Percentiles rank a stretch among this genome's conserved stretches.
These are phyloP conservation scores for Pugionium cornutum DNA, from an alignment of 345 rosid species.

Conservation along the genomic window DNA sequence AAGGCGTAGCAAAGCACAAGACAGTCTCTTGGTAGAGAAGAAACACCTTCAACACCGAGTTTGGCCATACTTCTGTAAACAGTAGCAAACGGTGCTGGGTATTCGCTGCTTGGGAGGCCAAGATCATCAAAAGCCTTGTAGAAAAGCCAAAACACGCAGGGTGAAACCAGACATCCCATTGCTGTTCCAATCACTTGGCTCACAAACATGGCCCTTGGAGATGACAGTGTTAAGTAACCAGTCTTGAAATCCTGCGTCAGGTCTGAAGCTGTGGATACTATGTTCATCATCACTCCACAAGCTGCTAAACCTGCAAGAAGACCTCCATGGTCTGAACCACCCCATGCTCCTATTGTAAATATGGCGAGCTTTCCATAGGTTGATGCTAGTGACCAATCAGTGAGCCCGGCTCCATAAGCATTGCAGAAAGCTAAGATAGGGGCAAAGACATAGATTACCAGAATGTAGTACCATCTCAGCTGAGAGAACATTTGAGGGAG, in stretches of 20 bases:
- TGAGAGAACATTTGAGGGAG: conserved; percentile 75
- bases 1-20: conserved; percentile 53
- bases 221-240: conserved; percentile 70
- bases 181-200: conserved; percentile 51
- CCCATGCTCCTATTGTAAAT: conserved; percentile 49
- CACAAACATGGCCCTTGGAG: conserved; percentile 73
- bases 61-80: conserved; percentile 78
- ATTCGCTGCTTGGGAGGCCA: conserved; percentile 64
- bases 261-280: too few species aligned
- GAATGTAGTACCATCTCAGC: conserved; percentile 71
- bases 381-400: conserved; percentile 89
- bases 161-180: conserved; percentile 64
- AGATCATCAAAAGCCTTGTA: conserved; percentile 66
- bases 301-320: conserved; percentile 77
- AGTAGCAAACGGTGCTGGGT: conserved; percentile 75
- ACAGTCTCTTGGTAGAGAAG: conserved; percentile 74
- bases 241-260: too few species aligned
- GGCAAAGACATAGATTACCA: conserved; percentile 66
- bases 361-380: too few species aligned
- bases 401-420: conserved; percentile 58
- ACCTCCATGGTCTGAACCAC: conserved; percentile 64
- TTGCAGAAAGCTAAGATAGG: conserved; percentile 54
- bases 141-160: conserved; percentile 84
- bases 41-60: conserved; percentile 68
- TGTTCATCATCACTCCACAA: too few species aligned